phyloP scores from a whole-genome alignment of 306 rosid species.

The Begonia masoniana region DNA sequence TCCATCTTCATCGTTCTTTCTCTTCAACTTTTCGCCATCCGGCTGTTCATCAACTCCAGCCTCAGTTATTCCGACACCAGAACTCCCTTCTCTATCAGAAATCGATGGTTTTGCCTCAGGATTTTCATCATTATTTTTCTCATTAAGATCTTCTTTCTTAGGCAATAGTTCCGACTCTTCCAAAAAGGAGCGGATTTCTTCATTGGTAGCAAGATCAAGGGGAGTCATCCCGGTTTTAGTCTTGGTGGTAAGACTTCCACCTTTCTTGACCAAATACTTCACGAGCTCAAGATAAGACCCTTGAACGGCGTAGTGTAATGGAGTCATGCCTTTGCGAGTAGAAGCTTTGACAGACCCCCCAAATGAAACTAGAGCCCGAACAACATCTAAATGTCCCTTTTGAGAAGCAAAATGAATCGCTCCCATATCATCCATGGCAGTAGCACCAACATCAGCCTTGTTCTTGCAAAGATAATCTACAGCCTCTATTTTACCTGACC shows the following conservation, averaged over 20 bases:
- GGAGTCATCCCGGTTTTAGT: conserved; percentile 79
- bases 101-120: conserved; percentile 27
- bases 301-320: conserved; percentile 77
- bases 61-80: conserved; percentile 19
- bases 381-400: conserved; percentile 77
- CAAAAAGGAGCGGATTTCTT: conserved; percentile 49
- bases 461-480: conserved; percentile 62
- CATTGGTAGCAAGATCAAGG: conserved; percentile 54
- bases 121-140: conserved; percentile 25
- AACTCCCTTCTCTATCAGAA: conserved; percentile 22
- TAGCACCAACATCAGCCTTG: conserved; percentile 84
- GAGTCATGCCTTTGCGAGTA: conserved; percentile 78
- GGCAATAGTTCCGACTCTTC: conserved; percentile 33
- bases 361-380: conserved; percentile 34
- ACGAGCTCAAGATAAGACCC: conserved; percentile 71
- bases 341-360: conserved; percentile 60
- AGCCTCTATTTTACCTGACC: conserved; percentile 72
- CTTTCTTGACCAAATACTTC: conserved; percentile 74
- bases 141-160: conserved; percentile 29
- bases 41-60: conserved; percentile 23
- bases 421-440: conserved; percentile 96
- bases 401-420: conserved; percentile 90
- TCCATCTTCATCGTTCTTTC: conserved; percentile 39
- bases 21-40: conserved; percentile 31
- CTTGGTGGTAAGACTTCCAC: conserved; percentile 43